A percentile compares a stretch with the other conserved stretches of the same genome.
These are phyloP conservation scores for Hippophae gyantsensis DNA, from an alignment of 306 rosid species.

Conservation along the genomic window DNA sequence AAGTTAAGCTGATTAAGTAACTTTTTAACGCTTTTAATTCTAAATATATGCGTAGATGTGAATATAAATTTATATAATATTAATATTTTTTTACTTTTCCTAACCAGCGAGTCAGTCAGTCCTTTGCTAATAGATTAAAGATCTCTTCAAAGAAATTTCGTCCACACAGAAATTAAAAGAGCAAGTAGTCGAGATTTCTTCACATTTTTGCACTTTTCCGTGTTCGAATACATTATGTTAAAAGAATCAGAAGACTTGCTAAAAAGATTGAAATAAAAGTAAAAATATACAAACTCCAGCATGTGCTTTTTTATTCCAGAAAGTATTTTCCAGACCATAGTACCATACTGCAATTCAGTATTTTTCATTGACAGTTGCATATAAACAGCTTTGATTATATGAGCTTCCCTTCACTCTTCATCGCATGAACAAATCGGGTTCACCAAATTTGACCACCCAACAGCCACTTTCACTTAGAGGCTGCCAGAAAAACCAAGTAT, in stretches of 20 bases:
- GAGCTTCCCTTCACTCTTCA: constrained; percentile 34
- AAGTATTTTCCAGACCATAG: constrained; percentile 56
- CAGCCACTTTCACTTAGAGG: constrained; percentile 69
- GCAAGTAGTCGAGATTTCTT: no score
- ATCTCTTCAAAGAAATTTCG: no score
- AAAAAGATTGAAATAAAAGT: constrained; percentile 54
- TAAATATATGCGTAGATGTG: no score
- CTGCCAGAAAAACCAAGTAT: constrained; percentile 24
- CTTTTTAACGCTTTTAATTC: no score
- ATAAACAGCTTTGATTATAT: constrained; percentile 33
- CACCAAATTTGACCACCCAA: constrained; percentile 42
- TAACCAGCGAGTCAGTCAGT: no score
- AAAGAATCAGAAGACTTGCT: constrained; percentile 47
- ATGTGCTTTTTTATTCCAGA: constrained; percentile 50
- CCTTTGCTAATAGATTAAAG: no score
- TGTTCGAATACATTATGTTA: constrained; percentile 33
- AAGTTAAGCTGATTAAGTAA: no score
- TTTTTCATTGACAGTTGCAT: constrained; percentile 21
- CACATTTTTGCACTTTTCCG: constrained; percentile 4
- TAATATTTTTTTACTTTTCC: no score
- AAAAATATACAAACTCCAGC: constrained; percentile 31
- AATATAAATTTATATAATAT: no score
- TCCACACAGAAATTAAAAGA: no score
- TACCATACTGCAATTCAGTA: constrained; percentile 18
- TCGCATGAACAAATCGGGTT: constrained; percentile 49